A percentile compares a stretch with the other conserved stretches of the same genome.
Conservation (phyloP, 345 rosid species). For the Nasturtium officinale region DNA sequence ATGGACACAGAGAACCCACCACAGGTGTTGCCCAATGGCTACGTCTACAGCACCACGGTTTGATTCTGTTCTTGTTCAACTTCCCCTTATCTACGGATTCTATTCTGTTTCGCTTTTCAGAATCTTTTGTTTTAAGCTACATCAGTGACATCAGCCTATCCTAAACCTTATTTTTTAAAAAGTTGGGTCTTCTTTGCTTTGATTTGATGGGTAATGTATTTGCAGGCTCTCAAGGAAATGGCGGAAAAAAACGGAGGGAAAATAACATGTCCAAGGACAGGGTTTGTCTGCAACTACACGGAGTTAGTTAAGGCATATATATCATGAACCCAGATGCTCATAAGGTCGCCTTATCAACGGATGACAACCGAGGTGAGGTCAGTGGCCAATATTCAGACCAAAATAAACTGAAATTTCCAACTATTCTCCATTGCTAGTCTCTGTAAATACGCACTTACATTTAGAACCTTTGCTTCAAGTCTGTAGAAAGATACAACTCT, state of each 20-base stretch:
- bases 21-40: slow-evolving; percentile 93
- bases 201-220: slow-evolving; percentile 6
- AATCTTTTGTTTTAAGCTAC: slow-evolving; percentile 10
- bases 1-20: slow-evolving; percentile 99
- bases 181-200: background rate
- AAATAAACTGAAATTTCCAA: slow-evolving; percentile 29
- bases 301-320: slow-evolving; percentile 90
- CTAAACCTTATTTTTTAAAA: background rate
- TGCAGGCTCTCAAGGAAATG: slow-evolving; percentile 95
- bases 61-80: slow-evolving; percentile 7
- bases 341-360: slow-evolving; percentile 19
- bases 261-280: slow-evolving; percentile 88
- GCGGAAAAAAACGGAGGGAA: slow-evolving; percentile 71
- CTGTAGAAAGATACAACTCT: slow-evolving; percentile 28
- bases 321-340: slow-evolving; percentile 50
- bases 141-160: slow-evolving; percentile 14
- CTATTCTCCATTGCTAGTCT: slow-evolving; percentile 32
- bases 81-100: background rate
- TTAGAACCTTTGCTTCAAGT: slow-evolving; percentile 22
- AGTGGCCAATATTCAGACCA: slow-evolving; percentile 12
- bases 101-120: slow-evolving; percentile 2
- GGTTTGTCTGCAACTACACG: slow-evolving; percentile 58
- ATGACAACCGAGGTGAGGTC: slow-evolving; percentile 28
- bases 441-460: slow-evolving; percentile 34
- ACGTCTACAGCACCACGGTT: slow-evolving; percentile 95